Evolutionary conservation across 441 rosid genomes (phyloP).

Genomic region (Adansonia madagascariensis): DNA sequence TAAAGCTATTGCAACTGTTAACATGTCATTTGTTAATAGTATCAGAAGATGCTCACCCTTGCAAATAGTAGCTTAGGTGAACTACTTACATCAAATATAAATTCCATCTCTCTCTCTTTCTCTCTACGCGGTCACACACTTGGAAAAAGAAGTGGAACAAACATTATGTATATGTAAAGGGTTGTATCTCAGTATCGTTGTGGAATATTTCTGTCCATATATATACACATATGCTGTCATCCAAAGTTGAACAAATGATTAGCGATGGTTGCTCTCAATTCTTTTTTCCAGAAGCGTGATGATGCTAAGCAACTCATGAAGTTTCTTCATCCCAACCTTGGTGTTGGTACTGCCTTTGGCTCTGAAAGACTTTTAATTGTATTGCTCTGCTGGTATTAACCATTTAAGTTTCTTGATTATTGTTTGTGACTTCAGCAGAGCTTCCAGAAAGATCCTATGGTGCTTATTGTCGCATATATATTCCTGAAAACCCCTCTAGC

Average conservation of each 20-base stretch:
- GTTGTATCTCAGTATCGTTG: background rate
- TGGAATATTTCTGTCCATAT: background rate
- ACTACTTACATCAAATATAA: background rate
- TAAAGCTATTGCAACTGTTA: background rate
- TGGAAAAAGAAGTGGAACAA: too few species aligned
- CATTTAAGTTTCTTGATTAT: background rate
- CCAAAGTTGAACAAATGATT: constrained; percentile 18
- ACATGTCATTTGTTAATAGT: background rate
- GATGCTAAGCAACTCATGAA: constrained; percentile 98
- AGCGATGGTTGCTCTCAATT: constrained; percentile 31
- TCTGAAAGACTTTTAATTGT: background rate
- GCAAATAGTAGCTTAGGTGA: background rate
- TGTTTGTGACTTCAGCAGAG: constrained; percentile 50
- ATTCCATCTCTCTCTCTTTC: background rate
- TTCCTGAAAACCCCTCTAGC: constrained; percentile 86
- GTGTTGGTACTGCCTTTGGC: constrained; percentile 69
- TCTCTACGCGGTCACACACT: background rate
- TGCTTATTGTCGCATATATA: constrained; percentile 88
- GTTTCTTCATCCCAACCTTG: constrained; percentile 97
- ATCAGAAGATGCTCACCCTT: background rate
- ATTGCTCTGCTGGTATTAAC: background rate
- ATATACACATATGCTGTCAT: background rate
- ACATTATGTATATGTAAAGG: too few species aligned
- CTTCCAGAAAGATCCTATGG: constrained; percentile 99
- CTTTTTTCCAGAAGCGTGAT: constrained; percentile 78